Conservation (phyloP, 768 basidiomycete species). For the Tricholoma furcatifolium region DNA sequence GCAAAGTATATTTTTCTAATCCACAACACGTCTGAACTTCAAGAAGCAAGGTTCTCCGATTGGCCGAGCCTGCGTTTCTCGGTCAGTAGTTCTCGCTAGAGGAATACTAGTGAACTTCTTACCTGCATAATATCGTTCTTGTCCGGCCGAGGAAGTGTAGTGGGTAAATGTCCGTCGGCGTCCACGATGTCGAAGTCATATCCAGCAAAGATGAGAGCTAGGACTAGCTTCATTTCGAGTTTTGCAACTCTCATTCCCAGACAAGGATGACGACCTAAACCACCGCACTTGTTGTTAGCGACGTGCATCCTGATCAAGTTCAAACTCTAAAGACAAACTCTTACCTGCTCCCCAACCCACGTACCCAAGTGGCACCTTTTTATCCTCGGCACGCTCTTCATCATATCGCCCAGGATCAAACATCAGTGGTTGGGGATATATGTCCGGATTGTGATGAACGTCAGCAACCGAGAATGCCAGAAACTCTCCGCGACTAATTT, state of each 20-base stretch:
- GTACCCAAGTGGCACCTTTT: conserved; percentile 28
- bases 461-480: conserved; percentile 29
- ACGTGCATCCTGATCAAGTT: neutral
- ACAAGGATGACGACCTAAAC: conserved; percentile 39
- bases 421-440: conserved; percentile 30
- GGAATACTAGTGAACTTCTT: conserved; percentile 22
- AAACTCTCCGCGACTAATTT: conserved; percentile 30
- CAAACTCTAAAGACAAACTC: neutral
- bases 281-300: too few species aligned
- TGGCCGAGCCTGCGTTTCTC: conserved; percentile 12
- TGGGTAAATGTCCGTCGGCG: conserved; percentile 22
- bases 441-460: too few species aligned
- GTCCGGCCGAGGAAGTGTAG: conserved; percentile 25
- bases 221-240: conserved; percentile 34
- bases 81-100: conserved; percentile 18
- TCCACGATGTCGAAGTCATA: conserved; percentile 36
- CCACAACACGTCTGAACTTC: neutral
- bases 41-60: neutral
- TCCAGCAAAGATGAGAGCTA: conserved; percentile 29
- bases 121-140: conserved; percentile 26
- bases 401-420: conserved; percentile 35
- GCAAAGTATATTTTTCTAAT: too few species aligned
- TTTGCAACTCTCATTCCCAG: conserved; percentile 35
- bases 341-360: conserved; percentile 40
- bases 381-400: conserved; percentile 32